Evolutionary conservation across 1,284 basidiomycete species (phyloP).

Genomic region (Peniophora sp.): DNA sequence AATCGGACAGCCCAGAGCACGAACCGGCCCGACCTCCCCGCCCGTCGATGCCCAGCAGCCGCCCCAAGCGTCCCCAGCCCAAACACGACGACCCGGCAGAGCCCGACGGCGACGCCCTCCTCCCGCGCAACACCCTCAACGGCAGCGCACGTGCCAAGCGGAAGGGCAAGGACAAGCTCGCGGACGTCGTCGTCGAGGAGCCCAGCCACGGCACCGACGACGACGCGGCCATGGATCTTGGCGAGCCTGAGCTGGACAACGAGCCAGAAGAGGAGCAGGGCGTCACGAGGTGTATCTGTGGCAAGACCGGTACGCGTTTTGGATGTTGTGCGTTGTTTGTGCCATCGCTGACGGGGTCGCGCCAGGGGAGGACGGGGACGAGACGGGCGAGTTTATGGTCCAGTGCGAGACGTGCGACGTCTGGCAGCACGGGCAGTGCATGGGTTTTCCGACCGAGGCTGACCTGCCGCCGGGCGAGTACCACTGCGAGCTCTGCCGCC

Average conservation of each 20-base stretch:
- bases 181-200: constrained; percentile 21
- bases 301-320: constrained; percentile 67
- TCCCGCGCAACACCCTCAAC: constrained; percentile 27
- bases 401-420: constrained; percentile 96
- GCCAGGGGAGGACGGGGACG: constrained; percentile 68
- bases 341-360: constrained; percentile 17
- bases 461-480: constrained; percentile 78
- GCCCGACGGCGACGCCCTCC: constrained; percentile 36
- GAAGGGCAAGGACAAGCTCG: constrained; percentile 53
- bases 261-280: constrained; percentile 75
- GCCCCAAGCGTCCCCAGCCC: constrained; percentile 47
- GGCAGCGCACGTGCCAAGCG: constrained; percentile 41
- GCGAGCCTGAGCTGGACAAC: constrained; percentile 33
- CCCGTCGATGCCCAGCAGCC: constrained; percentile 16
- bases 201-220: constrained; percentile 19
- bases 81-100: constrained; percentile 73
- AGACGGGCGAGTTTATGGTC: constrained; percentile 88
- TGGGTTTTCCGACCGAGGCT: constrained; percentile 86
- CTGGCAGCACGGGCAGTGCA: constrained; percentile 97
- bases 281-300: constrained; percentile 92
- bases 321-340: constrained; percentile 1
- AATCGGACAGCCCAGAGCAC: constrained; percentile 15
- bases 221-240: constrained; percentile 28
- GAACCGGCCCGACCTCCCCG: constrained; percentile 33
- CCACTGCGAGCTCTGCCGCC: constrained; percentile 91